phyloP scores from a whole-genome alignment of 768 basidiomycete genomes.

The Boletus patriciae region DNA sequence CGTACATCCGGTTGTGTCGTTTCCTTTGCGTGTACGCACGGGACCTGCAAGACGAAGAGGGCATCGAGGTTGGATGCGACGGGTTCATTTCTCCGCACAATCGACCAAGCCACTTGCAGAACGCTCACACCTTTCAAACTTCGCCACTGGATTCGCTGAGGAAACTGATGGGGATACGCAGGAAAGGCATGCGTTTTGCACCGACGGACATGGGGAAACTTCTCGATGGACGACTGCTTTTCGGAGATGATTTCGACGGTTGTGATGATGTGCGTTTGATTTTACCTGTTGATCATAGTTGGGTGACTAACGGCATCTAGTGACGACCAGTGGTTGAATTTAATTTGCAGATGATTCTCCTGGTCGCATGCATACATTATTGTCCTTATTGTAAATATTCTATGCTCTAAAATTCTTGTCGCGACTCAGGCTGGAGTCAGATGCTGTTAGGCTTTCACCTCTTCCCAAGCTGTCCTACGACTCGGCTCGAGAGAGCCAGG shows the following conservation, averaged over 20 bases:
- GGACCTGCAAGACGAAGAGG: constrained; percentile 12
- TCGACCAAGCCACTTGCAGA: constrained; percentile 8
- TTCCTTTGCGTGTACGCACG: constrained; percentile 22
- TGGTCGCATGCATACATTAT: too few species aligned
- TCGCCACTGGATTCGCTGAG: constrained; percentile 36
- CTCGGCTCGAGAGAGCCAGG: too few species aligned
- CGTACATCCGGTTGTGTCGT: too few species aligned
- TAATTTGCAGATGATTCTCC: too few species aligned
- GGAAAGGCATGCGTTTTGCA: constrained; percentile 41
- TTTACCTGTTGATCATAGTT: neutral
- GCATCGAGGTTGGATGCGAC: constrained; percentile 8
- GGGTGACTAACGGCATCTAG: neutral
- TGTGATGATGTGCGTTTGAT: neutral
- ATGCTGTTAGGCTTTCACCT: too few species aligned
- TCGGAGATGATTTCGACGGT: constrained; percentile 6
- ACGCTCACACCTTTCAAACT: constrained; percentile 29
- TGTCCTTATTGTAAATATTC: too few species aligned
- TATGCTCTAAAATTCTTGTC: too few species aligned
- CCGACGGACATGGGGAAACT: constrained; percentile 45
- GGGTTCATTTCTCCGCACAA: constrained; percentile 23
- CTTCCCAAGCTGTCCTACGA: too few species aligned
- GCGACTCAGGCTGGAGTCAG: too few species aligned
- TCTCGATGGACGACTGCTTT: constrained; percentile 30
- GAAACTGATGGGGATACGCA: constrained; percentile 28
- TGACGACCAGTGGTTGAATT: too few species aligned